These are phyloP conservation scores for Tolypocladium pustulatum DNA, from an alignment of 2,329 filamentous ascomycete genomes.

Conservation along the genomic window DNA sequence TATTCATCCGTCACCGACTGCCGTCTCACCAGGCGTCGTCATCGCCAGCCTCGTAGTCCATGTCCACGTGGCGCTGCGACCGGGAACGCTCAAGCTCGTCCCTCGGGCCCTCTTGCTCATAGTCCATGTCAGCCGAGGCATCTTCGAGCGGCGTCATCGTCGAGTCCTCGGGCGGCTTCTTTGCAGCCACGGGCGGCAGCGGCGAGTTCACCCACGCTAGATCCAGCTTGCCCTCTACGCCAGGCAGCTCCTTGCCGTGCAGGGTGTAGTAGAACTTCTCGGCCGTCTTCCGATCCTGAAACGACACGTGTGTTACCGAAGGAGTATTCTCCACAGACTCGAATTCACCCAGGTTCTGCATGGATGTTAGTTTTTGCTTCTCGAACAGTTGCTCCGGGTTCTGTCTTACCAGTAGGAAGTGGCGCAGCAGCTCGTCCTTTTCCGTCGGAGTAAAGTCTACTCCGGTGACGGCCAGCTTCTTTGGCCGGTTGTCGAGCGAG, in stretches of 20 bases:
- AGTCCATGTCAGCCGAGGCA: slow-evolving; percentile 13
- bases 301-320: slow-evolving; percentile 43
- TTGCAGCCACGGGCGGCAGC: slow-evolving; percentile 11
- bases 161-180: slow-evolving; percentile 1
- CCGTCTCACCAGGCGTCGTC: slow-evolving; percentile 33
- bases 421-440: slow-evolving; percentile 59
- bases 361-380: neutral
- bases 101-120: slow-evolving; percentile 11
- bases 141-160: slow-evolving; percentile 8
- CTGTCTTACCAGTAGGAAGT: slow-evolving; percentile 55
- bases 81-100: slow-evolving; percentile 7
- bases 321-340: slow-evolving; percentile 42
- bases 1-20: neutral
- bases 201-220: slow-evolving; percentile 46
- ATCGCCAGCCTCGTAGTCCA: slow-evolving; percentile 45
- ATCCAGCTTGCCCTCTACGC: slow-evolving; percentile 52
- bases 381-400: neutral
- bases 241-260: slow-evolving; percentile 47
- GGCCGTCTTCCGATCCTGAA: slow-evolving; percentile 59
- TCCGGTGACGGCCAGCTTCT: slow-evolving; percentile 52
- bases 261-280: slow-evolving; percentile 57
- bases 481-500: slow-evolving; percentile 67
- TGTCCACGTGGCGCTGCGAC: slow-evolving; percentile 25
- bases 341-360: slow-evolving; percentile 51
- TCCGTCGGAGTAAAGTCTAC: slow-evolving; percentile 51